phyloP scores from a whole-genome alignment of 352 stramenopile species.

The Globisporangium spinosum region DNA sequence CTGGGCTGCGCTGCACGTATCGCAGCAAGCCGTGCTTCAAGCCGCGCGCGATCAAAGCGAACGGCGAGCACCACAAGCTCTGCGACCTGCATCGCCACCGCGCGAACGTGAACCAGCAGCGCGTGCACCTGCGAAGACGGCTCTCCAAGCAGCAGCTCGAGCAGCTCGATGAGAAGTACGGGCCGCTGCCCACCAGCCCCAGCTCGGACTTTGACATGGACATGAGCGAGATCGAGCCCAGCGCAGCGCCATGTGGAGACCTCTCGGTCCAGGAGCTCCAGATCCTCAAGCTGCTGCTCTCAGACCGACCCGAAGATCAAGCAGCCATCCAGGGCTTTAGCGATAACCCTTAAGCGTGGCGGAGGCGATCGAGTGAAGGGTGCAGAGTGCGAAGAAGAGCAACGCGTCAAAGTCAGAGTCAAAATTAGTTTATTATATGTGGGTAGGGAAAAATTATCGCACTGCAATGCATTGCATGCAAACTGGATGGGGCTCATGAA shows the following conservation, averaged over 20 bases:
- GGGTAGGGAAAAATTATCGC: not conserved
- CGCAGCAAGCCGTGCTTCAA: constrained; percentile 50
- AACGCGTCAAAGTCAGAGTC: not conserved
- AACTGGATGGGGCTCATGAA: not conserved
- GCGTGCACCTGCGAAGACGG: constrained; percentile 18
- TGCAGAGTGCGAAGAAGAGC: not conserved
- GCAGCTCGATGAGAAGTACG: constrained; percentile 20
- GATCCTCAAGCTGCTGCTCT: constrained; percentile 17
- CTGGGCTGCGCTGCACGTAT: constrained; percentile 24
- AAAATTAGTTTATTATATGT: not conserved
- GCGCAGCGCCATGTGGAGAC: constrained; percentile 15
- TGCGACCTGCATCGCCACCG: constrained; percentile 27
- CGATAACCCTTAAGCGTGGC: not conserved
- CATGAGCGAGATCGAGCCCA: constrained; percentile 15
- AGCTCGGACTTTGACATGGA: not conserved
- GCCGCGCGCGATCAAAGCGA: constrained; percentile 34
- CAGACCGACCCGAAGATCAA: constrained; percentile 12
- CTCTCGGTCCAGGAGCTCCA: constrained; percentile 10
- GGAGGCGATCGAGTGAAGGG: not conserved
- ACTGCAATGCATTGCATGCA: not conserved
- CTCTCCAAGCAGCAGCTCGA: constrained; percentile 14
- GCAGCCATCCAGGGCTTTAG: not conserved
- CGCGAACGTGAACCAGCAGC: constrained; percentile 25
- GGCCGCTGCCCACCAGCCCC: constrained; percentile 7
- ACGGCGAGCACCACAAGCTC: constrained; percentile 27